A percentile compares a stretch with the other conserved stretches of the same genome.
These are phyloP conservation scores for Zizania palustris DNA, from an alignment of 202 grass and related monocot genomes.

Conservation along the genomic window DNA sequence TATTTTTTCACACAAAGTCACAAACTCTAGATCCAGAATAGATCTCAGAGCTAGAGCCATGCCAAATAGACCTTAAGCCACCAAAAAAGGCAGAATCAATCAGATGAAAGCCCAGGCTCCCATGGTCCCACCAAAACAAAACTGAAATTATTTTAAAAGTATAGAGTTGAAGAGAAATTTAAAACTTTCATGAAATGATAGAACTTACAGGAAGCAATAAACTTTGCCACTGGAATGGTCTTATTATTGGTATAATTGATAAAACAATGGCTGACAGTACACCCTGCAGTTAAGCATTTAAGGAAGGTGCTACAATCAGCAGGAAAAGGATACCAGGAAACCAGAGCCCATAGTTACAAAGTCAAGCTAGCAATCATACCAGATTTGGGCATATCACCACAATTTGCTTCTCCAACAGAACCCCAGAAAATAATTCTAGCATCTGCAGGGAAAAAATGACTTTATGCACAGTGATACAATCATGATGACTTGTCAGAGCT, in stretches of 20 bases:
- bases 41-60: too few species aligned
- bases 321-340: conserved; percentile 37
- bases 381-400: conserved; percentile 92
- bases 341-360: conserved; percentile 24
- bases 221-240: conserved; percentile 98
- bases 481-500: conserved; percentile 18
- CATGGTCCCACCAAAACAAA: not conserved
- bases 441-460: conserved; percentile 61
- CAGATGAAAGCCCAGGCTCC: conserved; percentile 11
- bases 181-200: conserved; percentile 13
- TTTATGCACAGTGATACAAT: conserved; percentile 25
- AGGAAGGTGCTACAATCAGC: conserved; percentile 50
- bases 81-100: conserved; percentile 16
- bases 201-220: conserved; percentile 96
- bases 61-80: too few species aligned
- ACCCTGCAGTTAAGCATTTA: conserved; percentile 68
- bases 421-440: conserved; percentile 76
- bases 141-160: conserved; percentile 19
- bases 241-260: conserved; percentile 89
- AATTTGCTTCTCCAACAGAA: conserved; percentile 93
- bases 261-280: conserved; percentile 88
- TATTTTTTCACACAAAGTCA: too few species aligned
- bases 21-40: too few species aligned
- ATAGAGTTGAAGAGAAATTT: not conserved
- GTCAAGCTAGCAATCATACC: conserved; percentile 56